These are phyloP conservation scores for Aspergillus bertholletiae DNA, from an alignment of 495 filamentous ascomycete genomes.

Conservation along the genomic window DNA sequence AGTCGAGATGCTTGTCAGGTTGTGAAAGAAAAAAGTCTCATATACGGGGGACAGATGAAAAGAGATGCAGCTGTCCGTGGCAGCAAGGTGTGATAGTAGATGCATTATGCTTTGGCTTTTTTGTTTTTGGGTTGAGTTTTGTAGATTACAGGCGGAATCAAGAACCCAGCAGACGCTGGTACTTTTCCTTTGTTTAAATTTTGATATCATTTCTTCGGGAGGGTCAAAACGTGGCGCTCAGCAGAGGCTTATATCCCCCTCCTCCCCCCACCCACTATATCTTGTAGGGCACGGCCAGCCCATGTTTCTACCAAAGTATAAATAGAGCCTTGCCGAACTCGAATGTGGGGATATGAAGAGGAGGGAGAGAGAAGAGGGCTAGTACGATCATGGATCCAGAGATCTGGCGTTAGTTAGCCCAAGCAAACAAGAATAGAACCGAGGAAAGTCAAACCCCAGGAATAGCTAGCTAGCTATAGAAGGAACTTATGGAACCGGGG, in stretches of 20 bases:
- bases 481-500: no score
- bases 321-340: neutral
- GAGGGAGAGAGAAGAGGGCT: neutral
- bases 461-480: no score
- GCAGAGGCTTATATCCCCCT: no score
- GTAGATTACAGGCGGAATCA: conserved; percentile 23
- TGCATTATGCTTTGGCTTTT: conserved; percentile 6
- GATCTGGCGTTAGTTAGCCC: no score
- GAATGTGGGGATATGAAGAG: neutral
- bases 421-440: neutral
- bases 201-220: neutral
- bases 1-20: neutral
- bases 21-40: neutral
- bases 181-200: conserved; percentile 18
- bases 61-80: neutral
- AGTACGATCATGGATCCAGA: neutral
- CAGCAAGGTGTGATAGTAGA: conserved; percentile 16
- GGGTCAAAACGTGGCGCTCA: neutral
- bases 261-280: neutral
- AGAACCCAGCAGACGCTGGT: conserved; percentile 15
- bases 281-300: neutral
- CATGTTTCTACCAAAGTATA: neutral
- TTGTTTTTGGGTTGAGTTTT: conserved; percentile 16
- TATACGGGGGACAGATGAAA: neutral
- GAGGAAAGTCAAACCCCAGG: neutral